Base-by-base conservation (phyloP, 78 protist species). In the Mantamonas sphyraenae region DNA sequence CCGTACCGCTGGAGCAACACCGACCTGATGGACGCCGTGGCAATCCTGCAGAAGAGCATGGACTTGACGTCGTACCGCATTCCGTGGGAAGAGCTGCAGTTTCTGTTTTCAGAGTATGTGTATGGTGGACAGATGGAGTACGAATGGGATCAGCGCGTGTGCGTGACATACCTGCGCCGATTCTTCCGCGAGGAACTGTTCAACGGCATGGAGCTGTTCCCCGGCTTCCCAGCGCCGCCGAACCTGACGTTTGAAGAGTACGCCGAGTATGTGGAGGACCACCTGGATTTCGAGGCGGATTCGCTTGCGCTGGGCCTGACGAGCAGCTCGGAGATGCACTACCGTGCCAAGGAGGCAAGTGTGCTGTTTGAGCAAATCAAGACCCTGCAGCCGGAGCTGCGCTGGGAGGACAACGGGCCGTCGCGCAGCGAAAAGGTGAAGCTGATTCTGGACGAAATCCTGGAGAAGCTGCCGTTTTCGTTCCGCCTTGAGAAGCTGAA, bases 71-170 rank as follows among this genome's bases (percentile, higher is more conserved):
- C 76, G 63, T 3, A 73, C 16, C 30, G 37, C 33, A 74, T 92
- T 53, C 96, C 96, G 20, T 92, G 96, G 96, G 88, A 73, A 20
- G 90, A 92, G 45, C 60, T 92, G 55, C 55, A 79, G 33, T 92
- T 88, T 83, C 62, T 92, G 19, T 88, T 92, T 43, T 91, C 93
- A 20, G 92, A 92, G 77, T 86, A 88, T 60, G 75, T 92, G 89
- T 92, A 92, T 71, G 96, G 96, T 19, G 96, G 96, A 0, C 96
- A 92, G 79, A 83, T 92, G 33, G 76, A 90, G 24, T 90, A 92
- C 78, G 72, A 76, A 63, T 76, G 82, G 71, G 96, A 92, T 37
- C 83, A 93, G 3, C 71, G 78, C 28, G 81, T 86, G 30, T 77
- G 82, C 77, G n/a, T 0, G n/a, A 70, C 96, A 31, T 92, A 83